Base-by-base conservation (phyloP, 2,329 filamentous ascomycete species). In the Clarireedia paspali region DNA sequence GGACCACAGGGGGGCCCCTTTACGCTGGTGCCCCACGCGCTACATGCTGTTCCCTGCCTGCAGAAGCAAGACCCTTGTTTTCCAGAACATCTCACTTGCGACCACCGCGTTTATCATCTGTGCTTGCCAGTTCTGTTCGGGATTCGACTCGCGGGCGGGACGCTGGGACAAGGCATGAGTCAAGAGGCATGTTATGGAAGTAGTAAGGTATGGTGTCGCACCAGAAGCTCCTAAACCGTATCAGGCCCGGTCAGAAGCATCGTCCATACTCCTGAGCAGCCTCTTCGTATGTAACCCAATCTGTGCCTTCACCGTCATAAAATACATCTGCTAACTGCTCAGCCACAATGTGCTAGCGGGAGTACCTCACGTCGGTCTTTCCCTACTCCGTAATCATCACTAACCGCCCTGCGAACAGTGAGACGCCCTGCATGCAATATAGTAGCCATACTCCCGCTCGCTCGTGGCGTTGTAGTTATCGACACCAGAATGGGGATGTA, bases 321-420 rank as follows among this genome's bases (percentile, higher is more conserved):
- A n/a, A 34, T 12, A 34, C 30, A 40, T 46, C 49, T 27, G 34
- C 40, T 49, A 44, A 48, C 47, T 42, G 45, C 52, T 50, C 40
- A 54, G 45, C 52, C 52, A 54, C 52, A 54, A 50, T 49, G 27
- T 49, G 45, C 42, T 40, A 27, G 24, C 23, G 38, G n/a, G 30
- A 10, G 20, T 39, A 40, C 24, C 42, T 38, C 39, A 49, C 6
- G 34, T 50, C 47, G 44, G 30, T 42, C 30, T 44, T 30, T 49
- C 24, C 23, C 45, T 42, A 34, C 23, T 49, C 24, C 23, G 36
- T 42, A 34, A 54, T 49, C 14, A 54, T 42, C 30, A n/a, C 23
- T 54, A 50, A 40, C 45, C 52, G 36, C 46, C 46, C 27, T 49
- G 52, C 47, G 45, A 54, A 39, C 52, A 39, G 34, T 54, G 45